Evolutionary conservation across 1,284 basidiomycete genomes (phyloP).

Genomic region (Ceratobasidium sp.): DNA sequence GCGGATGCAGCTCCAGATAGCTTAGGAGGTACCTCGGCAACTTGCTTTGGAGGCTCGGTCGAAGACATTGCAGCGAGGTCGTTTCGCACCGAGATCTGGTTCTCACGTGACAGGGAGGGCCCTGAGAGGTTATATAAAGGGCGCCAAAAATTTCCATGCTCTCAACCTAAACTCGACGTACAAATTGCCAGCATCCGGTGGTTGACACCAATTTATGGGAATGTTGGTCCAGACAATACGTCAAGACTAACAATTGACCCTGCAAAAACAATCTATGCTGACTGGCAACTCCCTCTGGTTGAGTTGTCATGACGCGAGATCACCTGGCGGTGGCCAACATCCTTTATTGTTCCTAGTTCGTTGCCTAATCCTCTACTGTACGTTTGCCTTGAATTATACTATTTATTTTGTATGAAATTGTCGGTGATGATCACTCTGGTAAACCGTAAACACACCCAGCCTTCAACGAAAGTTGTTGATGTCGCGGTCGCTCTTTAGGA

Average conservation of each 20-base stretch:
- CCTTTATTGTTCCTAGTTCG: not conserved
- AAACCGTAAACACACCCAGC: conserved; percentile 41
- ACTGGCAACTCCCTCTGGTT: conserved; percentile 39
- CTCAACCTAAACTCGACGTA: conserved; percentile 35
- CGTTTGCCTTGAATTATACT: conserved; percentile 10
- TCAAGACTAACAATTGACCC: conserved; percentile 24
- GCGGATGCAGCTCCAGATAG: conserved; percentile 50
- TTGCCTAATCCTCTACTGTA: conserved; percentile 1
- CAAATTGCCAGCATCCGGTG: conserved; percentile 39
- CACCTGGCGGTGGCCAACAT: conserved; percentile 41
- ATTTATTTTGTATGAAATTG: not conserved
- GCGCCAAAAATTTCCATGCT: conserved; percentile 1
- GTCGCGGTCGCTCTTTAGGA: not conserved
- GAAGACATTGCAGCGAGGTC: conserved; percentile 18
- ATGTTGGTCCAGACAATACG: conserved; percentile 40
- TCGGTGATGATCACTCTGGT: conserved; percentile 40
- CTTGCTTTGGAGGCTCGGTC: conserved; percentile 18
- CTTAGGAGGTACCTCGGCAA: conserved; percentile 12
- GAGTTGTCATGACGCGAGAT: conserved; percentile 40
- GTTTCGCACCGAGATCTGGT: not conserved
- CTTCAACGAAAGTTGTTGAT: conserved; percentile 3
- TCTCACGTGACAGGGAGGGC: conserved; percentile 17
- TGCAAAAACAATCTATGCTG: conserved; percentile 42
- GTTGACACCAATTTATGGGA: conserved; percentile 11
- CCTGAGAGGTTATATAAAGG: conserved; percentile 4